Evolutionary conservation across 2,329 filamentous ascomycete genomes (phyloP), one percentile per base, ranked within the genome.

Genomic region (Bretziella fagacearum): DNA sequence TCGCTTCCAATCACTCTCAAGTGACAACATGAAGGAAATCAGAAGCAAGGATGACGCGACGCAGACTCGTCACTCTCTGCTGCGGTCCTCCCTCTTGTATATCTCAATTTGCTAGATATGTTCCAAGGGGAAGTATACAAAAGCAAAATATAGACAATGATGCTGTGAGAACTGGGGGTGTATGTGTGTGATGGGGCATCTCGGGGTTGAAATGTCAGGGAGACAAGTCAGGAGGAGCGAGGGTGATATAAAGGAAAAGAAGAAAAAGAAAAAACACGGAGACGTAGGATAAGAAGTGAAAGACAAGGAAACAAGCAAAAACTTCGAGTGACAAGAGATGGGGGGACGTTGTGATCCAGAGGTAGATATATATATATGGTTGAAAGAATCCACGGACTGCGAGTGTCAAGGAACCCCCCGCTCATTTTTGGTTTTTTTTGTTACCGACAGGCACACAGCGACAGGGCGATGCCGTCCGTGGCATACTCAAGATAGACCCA

Each of bases 1-100:
- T 10, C 10, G 4, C 10, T 27, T 13, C 13, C 23, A 27, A 15
- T 15, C 33, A 15, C 44, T 32, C 37, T 17, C 44, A 46, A 22
- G 35, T 30, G 26, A 46, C 17, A 46, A 40, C 44, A 37, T 46
- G 44, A 37, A 46, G 33, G 27, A 20, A 35, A n/a, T 11, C 11
- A 22, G 20, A 15, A 22, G n/a, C 7, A 30, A 8, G 35, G n/a
- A 29, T 13, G 7, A 46, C 20, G 35, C 18, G 35, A 39, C 18
- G 17, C 35, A 23, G 17, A 8, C n/a, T 20, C 10, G 35, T 18
- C 8, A 17, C 10, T 10, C 20, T 23, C 20, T 22, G 6, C 17
- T 22, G 35, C 35, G 35, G 35, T 20, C 20, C 35, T 18, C 15
- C 7, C 8, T 22, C 18, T 10, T n/a, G 8, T 22, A 13, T 23